Evolutionary conservation across 257 asterid genomes (phyloP).

Genomic region (Perilla frutescens): DNA sequence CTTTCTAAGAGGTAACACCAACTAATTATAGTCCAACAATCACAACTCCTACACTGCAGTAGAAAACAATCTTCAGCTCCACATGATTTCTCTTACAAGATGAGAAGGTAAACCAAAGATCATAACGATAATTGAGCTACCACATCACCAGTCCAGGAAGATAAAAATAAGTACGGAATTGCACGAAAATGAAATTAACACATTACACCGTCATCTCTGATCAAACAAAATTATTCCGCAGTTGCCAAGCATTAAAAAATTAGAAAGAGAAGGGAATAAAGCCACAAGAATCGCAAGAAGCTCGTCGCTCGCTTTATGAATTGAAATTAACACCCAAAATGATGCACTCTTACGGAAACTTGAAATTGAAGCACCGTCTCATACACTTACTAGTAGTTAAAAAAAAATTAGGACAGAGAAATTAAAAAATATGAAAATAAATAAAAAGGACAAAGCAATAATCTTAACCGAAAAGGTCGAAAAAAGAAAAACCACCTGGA

Average conservation of each 20-base stretch:
- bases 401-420: background rate
- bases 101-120: background rate
- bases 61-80: constrained; percentile 6
- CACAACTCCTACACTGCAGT: background rate
- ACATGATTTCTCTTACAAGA: background rate
- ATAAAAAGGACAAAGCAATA: background rate
- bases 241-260: background rate
- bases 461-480: background rate
- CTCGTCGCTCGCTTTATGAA: constrained; percentile 5
- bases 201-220: background rate
- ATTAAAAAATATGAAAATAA: background rate
- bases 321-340: background rate
- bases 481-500: constrained; percentile 56
- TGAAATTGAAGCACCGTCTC: constrained; percentile 27
- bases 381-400: background rate
- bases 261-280: background rate
- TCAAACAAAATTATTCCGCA: background rate
- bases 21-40: background rate
- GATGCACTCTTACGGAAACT: background rate
- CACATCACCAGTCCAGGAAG: background rate
- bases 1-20: background rate
- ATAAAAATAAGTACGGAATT: background rate
- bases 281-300: constrained; percentile 3
- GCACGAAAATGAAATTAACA: background rate
- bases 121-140: background rate